Conservation (phyloP, 768 basidiomycete species). For the Tulasnella calospora region DNA sequence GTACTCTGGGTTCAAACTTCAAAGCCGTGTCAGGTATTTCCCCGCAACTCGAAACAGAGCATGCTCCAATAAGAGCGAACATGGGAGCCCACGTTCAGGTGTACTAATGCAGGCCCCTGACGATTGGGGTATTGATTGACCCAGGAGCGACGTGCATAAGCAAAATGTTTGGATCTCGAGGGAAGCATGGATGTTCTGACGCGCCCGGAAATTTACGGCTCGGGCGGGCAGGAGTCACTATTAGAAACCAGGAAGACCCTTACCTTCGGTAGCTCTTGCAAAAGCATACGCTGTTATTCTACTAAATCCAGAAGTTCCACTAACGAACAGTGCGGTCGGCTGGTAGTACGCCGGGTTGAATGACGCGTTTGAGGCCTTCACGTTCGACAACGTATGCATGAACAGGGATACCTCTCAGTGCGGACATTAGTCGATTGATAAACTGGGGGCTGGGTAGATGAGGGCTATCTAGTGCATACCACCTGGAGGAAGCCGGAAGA, state of each 20-base stretch:
- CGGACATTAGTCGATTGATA: neutral
- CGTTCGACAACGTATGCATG: neutral
- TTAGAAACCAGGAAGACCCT: no score
- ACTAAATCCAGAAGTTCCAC: slow-evolving; percentile 27
- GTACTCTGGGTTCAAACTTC: neutral
- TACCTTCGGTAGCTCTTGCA: slow-evolving; percentile 27
- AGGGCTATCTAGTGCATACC: neutral
- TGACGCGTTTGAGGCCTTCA: slow-evolving; percentile 15
- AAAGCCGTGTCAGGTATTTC: neutral
- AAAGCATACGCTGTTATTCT: slow-evolving; percentile 22
- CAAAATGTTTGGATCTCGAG: slow-evolving; percentile 22
- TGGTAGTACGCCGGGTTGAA: slow-evolving; percentile 18
- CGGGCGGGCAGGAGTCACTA: no score
- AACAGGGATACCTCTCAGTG: neutral
- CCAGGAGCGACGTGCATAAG: slow-evolving; percentile 23
- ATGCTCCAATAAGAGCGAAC: neutral
- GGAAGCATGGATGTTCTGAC: no score
- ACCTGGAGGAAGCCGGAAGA: neutral
- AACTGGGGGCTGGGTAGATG: neutral
- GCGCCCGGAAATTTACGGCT: no score
- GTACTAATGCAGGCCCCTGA: neutral
- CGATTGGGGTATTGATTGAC: slow-evolving; percentile 19
- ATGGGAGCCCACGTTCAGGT: neutral
- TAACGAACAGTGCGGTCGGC: slow-evolving; percentile 27
- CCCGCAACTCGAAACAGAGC: neutral